Percentiles rank a stretch among this genome's conserved stretches.
Conservation (phyloP, 1,139 yeast genomes). For the Blastobotrys aristatus region DNA sequence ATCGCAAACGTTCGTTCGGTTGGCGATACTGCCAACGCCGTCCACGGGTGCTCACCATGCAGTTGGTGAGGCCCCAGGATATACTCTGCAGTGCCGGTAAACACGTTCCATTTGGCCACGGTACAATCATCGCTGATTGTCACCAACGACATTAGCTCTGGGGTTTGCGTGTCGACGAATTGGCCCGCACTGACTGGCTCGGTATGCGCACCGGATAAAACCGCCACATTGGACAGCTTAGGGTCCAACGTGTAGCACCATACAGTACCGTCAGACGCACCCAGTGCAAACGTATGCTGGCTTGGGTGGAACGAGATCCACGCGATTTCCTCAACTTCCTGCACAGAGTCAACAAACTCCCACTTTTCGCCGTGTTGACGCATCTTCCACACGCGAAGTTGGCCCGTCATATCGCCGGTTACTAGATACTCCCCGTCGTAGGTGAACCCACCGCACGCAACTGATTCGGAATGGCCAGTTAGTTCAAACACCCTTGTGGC, state of each 20-base stretch:
- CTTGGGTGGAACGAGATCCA: conserved; percentile 81
- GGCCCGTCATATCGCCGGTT: conserved; percentile 95
- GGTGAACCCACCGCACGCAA: conserved; percentile 78
- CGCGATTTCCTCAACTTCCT: conserved; percentile 78
- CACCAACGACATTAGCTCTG: conserved; percentile 57
- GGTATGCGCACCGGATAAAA: conserved; percentile 58
- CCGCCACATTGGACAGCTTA: conserved; percentile 57
- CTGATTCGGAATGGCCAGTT: conserved; percentile 80
- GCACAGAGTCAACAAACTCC: conserved; percentile 64
- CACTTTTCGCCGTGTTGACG: conserved; percentile 76
- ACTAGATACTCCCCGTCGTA: conserved; percentile 72
- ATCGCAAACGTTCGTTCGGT: conserved; percentile 47
- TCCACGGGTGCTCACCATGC: conserved; percentile 82
- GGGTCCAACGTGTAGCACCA: conserved; percentile 83
- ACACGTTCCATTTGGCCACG: conserved; percentile 86
- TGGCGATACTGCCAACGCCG: conserved; percentile 55
- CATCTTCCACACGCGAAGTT: conserved; percentile 66
- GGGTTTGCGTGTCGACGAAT: conserved; percentile 59
- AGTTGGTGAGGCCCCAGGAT: conserved; percentile 58
- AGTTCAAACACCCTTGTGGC: conserved; percentile 73
- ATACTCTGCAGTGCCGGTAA: conserved; percentile 57
- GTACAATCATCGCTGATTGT: conserved; percentile 88
- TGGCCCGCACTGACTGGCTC: conserved; percentile 61
- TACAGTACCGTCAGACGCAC: conserved; percentile 88
- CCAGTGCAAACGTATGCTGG: conserved; percentile 74